Conservation (phyloP, 495 filamentous ascomycete genomes). For the Aspergillus nanangensis region DNA sequence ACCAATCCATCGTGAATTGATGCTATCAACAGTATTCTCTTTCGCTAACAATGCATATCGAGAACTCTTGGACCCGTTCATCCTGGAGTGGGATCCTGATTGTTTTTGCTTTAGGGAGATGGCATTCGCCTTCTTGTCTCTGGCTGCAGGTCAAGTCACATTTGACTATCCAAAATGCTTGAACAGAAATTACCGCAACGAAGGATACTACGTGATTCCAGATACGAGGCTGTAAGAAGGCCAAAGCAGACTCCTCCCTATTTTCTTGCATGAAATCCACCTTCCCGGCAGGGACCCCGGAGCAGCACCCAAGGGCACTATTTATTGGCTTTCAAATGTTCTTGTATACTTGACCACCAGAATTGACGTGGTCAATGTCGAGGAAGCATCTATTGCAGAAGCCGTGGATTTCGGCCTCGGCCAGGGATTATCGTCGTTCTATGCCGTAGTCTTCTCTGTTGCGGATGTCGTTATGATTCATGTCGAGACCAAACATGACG, state of each 20-base stretch:
- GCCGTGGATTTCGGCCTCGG: conserved; percentile 11
- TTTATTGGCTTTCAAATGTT: conserved; percentile 13
- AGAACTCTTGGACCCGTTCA: conserved; percentile 4
- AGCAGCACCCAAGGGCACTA: conserved; percentile 12
- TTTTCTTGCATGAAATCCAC: conserved; percentile 13
- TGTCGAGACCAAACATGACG: background rate
- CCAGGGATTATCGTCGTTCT: conserved; percentile 7
- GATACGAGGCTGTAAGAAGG: background rate
- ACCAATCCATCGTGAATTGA: background rate
- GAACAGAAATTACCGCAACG: conserved; percentile 4
- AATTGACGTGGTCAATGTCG: conserved; percentile 13
- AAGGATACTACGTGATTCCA: conserved; percentile 13
- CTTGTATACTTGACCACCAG: conserved; percentile 12
- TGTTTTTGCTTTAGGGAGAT: conserved; percentile 15
- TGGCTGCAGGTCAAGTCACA: conserved; percentile 14
- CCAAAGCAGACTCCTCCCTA: conserved; percentile 9
- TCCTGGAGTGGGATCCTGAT: conserved; percentile 6
- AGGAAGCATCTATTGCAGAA: conserved; percentile 13
- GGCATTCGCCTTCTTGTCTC: conserved; percentile 13
- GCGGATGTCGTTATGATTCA: conserved; percentile 13
- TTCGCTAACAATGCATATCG: background rate
- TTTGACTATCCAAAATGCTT: conserved; percentile 2
- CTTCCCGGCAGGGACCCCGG: conserved; percentile 9
- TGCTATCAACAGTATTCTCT: conserved; percentile 1
- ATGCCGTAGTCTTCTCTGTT: conserved; percentile 16